A percentile compares a stretch with the other conserved stretches of the same genome.
Evolutionary conservation across 129 eudicot genomes (phyloP).

Genomic region (Artemisia tridentata): DNA sequence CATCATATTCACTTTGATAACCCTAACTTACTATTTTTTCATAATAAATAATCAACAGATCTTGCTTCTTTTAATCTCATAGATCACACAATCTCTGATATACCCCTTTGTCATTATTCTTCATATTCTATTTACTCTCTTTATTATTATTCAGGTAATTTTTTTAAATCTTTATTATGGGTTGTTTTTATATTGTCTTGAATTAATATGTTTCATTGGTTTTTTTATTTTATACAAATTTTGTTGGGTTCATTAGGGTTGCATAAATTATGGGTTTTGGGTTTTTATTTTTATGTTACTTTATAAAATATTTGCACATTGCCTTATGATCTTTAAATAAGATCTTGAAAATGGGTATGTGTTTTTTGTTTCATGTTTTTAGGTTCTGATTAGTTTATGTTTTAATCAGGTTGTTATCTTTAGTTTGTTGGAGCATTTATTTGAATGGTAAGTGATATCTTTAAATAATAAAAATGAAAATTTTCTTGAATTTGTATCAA

Average conservation of each 20-base stretch:
- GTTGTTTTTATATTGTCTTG: not conserved
- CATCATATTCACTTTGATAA: conserved; percentile 33
- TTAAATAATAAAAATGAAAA: not conserved
- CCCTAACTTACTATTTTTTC: conserved; percentile 8
- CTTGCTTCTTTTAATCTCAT: conserved; percentile 14
- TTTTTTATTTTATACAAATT: not conserved
- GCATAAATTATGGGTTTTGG: conserved; percentile 26
- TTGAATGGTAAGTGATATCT: conserved; percentile 34
- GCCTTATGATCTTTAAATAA: not conserved
- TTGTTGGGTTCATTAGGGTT: conserved; percentile 20
- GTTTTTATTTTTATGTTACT: conserved; percentile 18
- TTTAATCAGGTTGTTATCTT: conserved; percentile 27
- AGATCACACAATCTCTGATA: conserved; percentile 28
- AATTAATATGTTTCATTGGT: conserved; percentile 16
- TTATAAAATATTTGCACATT: conserved; percentile 11
- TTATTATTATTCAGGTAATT: conserved; percentile 32
- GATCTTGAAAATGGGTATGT: conserved; percentile 12
- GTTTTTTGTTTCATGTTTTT: conserved; percentile 3
- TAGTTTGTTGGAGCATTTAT: conserved; percentile 30
- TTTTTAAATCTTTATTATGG: conserved; percentile 8
- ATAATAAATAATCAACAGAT: conserved; percentile 12
- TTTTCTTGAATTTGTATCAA: not conserved
- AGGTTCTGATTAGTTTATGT: conserved; percentile 7
- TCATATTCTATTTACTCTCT: conserved; percentile 2
- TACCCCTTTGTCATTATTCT: not conserved